Evolutionary conservation across 2,329 filamentous ascomycete genomes (phyloP), one percentile per base, ranked within the genome.

Genomic region (Emmonsiellopsis sp.): DNA sequence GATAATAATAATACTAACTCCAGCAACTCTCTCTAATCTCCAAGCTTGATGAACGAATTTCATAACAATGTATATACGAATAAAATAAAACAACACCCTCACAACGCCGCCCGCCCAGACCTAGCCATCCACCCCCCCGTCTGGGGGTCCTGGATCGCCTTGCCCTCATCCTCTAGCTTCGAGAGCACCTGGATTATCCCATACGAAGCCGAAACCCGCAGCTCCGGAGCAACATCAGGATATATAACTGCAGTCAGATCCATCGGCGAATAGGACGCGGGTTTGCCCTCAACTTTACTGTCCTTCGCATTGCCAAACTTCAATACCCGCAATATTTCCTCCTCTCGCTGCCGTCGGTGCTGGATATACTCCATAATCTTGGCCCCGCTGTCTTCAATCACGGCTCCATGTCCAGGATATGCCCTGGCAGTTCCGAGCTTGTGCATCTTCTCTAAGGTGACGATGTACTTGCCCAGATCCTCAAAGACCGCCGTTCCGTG

Each of bases 181-280:
- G 76, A 71, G 58, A 98, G 68, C 52, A 97, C 86, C 72, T 92
- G 87, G 57, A 84, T 56, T 6, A 96, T 75, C 1, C 91, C 90
- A 42, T 79, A 77, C 57, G 87, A 83, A 0, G 93, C 93, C 7
- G 91, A 85, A 9, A 77, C 65, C 68, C 91, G 87, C 59, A 97
- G 74, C 62, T 77, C 82, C 66, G 87, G 82, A 0, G 87, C 85
- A 21, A 95, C 84, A 62, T 88, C 84, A 51, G 77, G 79, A 67
- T 98, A 98, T 36, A 98, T 88, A 34, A 87, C 74, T 68, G 86
- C 87, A n/a, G 96, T 92, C 58, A 97, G 75, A 55, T 92, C 88
- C 79, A 89, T 85, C 7, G 83, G 77, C 6, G 79, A 81, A 87
- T 86, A 89, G 2, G 57, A 53, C 0, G 69, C 67, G 67, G 43